Base-by-base conservation (phyloP, 257 asterid genomes). In the Orobanche coerulescens region DNA sequence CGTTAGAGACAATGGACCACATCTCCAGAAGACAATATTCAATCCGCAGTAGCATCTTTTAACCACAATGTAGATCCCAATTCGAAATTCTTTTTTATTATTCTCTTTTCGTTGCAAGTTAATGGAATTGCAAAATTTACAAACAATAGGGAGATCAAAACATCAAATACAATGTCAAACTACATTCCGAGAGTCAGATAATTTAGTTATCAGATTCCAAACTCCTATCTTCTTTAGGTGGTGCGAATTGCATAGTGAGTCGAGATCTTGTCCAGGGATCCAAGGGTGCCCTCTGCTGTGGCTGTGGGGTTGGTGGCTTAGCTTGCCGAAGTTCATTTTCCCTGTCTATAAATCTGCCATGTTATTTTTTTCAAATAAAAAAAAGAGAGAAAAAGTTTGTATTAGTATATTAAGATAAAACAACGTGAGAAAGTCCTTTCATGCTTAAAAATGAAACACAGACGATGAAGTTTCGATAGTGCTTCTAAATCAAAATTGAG, bases 241-340 rank as follows among this genome's bases (percentile, higher is more conserved):
- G 93, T 33, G 96, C 94, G 23, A 74, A 81, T 73, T 86, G 99
- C 62, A 89, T 73, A 40, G 91, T 82, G 30, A 93, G 91, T 40
- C 88, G 89, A 44, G 99, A 93, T 77, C 82, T 93, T 15, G 89
- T 78, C 99, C 99, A 93, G 1, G 99, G 99, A 77, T 93, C 95
- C 73, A 86, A 19, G 39, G 92, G 75, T 61, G 86, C 59, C 74
- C 94, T 77, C 68, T 83, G 86, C 1, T 83, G 81, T 33, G 83
- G 94, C 65, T 78, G 92, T 0, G 96, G 88, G 19, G 65, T 78
- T n/a, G 97, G 81, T 22, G 95, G 96, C 73, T 89, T 86, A 6
- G 96, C 72, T 66, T 86, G 96, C 70, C 95, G 66, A 12, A 89
- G 90, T 79, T 93, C 97, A 57, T 93, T 90, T 66, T 89, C 96